These are phyloP conservation scores for Kwoniella heveanensis DNA, from an alignment of 768 basidiomycete genomes.

Conservation along the genomic window DNA sequence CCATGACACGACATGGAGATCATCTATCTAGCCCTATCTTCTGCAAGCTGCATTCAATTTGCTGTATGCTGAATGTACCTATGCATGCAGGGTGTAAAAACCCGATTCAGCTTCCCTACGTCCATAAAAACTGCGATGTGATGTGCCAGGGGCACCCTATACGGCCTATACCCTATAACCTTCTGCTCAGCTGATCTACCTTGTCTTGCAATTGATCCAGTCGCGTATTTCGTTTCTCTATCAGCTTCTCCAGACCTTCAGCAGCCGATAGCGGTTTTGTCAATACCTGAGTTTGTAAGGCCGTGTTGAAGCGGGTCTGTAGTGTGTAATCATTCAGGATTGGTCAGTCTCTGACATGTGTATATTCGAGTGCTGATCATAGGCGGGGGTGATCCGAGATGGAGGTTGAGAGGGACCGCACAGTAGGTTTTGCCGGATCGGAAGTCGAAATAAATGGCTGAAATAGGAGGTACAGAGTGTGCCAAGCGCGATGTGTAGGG, in stretches of 20 bases:
- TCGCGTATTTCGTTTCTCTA: slow-evolving; percentile 26
- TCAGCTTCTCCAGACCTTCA: slow-evolving; percentile 39
- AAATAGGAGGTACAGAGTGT: background rate
- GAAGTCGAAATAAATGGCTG: background rate
- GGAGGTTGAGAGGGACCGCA: too few relatives aligned
- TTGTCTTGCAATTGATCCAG: slow-evolving; percentile 29
- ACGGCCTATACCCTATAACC: slow-evolving; percentile 3
- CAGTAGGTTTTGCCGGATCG: too few relatives aligned
- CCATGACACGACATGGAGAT: too few relatives aligned
- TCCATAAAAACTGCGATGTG: too few relatives aligned
- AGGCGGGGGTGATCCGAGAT: too few relatives aligned
- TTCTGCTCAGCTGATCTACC: slow-evolving; percentile 18
- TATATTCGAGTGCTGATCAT: too few relatives aligned
- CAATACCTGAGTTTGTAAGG: slow-evolving; percentile 27
- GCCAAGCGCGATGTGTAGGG: too few relatives aligned
- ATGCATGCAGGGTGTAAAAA: background rate
- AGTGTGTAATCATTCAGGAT: background rate
- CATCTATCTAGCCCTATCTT: too few relatives aligned
- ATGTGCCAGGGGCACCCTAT: too few relatives aligned
- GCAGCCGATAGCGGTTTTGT: slow-evolving; percentile 42
- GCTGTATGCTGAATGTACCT: background rate
- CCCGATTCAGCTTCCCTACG: background rate
- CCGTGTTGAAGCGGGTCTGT: slow-evolving; percentile 27
- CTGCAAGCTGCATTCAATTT: background rate
- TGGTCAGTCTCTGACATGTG: background rate